Percentiles rank a stretch among this genome's conserved stretches.
These are phyloP conservation scores for Pythium angustatum DNA, from an alignment of 352 stramenopile genomes.

Conservation along the genomic window DNA sequence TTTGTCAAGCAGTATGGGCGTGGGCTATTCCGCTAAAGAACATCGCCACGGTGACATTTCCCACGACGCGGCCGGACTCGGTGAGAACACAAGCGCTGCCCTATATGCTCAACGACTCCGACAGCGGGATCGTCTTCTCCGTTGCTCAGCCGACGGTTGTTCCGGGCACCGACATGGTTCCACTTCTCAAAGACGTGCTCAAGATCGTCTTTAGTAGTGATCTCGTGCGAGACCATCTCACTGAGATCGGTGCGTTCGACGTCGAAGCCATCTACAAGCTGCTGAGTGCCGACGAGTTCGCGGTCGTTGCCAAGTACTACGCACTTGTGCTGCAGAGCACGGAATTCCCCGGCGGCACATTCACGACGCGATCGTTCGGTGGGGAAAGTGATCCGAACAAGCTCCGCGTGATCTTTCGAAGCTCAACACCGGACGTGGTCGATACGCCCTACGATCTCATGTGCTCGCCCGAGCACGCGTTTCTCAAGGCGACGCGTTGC, in stretches of 20 bases:
- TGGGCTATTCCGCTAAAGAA: slow-evolving; percentile 45
- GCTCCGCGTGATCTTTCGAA: slow-evolving; percentile 33
- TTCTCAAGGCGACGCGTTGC: slow-evolving; percentile 33
- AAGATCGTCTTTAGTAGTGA: slow-evolving; percentile 31
- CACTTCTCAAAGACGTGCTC: slow-evolving; percentile 35
- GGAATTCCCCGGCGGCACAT: slow-evolving; percentile 37
- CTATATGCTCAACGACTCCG: slow-evolving; percentile 11
- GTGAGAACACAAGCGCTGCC: slow-evolving; percentile 9
- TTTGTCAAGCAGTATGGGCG: slow-evolving; percentile 42
- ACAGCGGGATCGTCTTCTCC: slow-evolving; percentile 5
- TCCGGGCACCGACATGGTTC: slow-evolving; percentile 30
- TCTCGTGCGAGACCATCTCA: slow-evolving; percentile 31
- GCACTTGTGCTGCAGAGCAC: slow-evolving; percentile 42
- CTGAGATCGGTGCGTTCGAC: slow-evolving; percentile 34
- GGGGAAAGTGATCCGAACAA: slow-evolving; percentile 3
- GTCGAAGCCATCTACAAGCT: slow-evolving; percentile 41
- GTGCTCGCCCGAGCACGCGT: slow-evolving; percentile 32
- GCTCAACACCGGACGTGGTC: slow-evolving; percentile 7
- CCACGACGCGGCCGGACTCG: slow-evolving; percentile 33
- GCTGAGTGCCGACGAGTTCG: slow-evolving; percentile 37
- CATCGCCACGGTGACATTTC: slow-evolving; percentile 38
- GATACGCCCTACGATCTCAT: slow-evolving; percentile 32
- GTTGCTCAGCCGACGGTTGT: slow-evolving; percentile 10
- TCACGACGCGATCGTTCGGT: slow-evolving; percentile 34
- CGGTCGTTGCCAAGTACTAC: slow-evolving; percentile 39